Evolutionary conservation across 441 rosid genomes (phyloP).

Genomic region (Corymbia calophylla): DNA sequence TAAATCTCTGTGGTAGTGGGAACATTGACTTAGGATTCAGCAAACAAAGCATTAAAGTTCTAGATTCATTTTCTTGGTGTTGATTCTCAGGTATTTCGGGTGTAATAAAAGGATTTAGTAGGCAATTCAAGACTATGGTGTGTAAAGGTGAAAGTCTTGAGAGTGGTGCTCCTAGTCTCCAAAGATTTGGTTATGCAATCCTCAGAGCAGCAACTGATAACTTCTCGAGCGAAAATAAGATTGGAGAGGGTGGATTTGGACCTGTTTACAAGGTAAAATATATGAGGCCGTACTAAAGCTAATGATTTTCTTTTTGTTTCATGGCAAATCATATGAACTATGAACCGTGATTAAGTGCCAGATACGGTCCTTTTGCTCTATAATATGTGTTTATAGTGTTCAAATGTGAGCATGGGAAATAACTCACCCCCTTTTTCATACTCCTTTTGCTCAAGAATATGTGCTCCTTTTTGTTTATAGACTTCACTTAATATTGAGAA

Average conservation of each 20-base stretch:
- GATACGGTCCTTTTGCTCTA: neutral
- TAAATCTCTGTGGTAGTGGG: neutral
- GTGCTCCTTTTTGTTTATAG: neutral
- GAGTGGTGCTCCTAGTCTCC: neutral
- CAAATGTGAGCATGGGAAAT: neutral
- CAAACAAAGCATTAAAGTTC: neutral
- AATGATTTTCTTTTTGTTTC: neutral
- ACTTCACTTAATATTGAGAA: neutral
- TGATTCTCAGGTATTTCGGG: neutral
- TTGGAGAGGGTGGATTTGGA: conserved; percentile 11
- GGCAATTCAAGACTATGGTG: neutral
- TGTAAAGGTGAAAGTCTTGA: neutral
- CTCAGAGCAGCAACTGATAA: conserved; percentile 3
- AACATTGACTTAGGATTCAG: neutral
- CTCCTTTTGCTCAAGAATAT: neutral
- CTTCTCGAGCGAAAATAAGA: neutral
- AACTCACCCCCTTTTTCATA: neutral
- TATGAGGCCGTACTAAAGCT: neutral
- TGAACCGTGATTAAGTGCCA: neutral
- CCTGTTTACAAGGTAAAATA: conserved; percentile 6
- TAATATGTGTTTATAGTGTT: neutral
- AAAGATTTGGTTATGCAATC: neutral
- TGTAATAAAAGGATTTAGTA: neutral
- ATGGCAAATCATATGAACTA: neutral
- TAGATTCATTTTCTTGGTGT: neutral